Conservation (phyloP, 495 filamentous ascomycete species). For the Immersiella caudata region DNA sequence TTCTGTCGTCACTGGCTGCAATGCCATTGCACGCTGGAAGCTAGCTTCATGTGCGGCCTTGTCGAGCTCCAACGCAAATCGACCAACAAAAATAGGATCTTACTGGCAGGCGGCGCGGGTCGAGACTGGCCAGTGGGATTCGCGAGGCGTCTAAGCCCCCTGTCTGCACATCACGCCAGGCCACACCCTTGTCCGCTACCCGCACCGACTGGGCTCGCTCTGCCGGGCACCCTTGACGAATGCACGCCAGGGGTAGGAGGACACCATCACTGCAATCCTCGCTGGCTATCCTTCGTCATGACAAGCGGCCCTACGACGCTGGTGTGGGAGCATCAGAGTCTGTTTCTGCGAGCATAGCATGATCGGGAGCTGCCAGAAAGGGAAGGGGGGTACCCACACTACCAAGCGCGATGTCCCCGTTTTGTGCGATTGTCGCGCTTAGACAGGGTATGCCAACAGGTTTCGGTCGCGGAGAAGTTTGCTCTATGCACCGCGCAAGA, state of each 20-base stretch:
- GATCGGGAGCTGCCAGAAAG: not conserved
- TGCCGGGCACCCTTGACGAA: slow-evolving; percentile 5
- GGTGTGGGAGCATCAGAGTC: not conserved
- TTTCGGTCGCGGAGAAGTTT: not conserved
- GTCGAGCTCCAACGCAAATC: not conserved
- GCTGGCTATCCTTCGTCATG: not conserved
- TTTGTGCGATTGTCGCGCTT: slow-evolving; percentile 11
- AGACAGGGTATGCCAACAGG: slow-evolving; percentile 2
- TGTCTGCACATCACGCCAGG: slow-evolving; percentile 24
- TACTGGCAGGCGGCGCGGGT: slow-evolving; percentile 28
- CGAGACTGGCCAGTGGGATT: slow-evolving; percentile 24
- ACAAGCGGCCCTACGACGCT: not conserved
- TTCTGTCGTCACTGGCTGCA: not conserved
- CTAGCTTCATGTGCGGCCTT: slow-evolving; percentile 5
- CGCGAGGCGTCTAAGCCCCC: slow-evolving; percentile 21
- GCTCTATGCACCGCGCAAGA: not conserved
- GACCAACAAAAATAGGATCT: slow-evolving; percentile 35
- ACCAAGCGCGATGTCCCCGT: not conserved
- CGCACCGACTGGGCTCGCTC: not conserved
- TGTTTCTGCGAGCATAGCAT: slow-evolving; percentile 5
- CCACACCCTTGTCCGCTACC: slow-evolving; percentile 6
- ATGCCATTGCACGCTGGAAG: slow-evolving; percentile 4
- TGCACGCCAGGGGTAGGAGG: not conserved
- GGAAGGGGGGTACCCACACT: slow-evolving; percentile 2
- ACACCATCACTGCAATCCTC: not conserved